phyloP scores from a whole-genome alignment of 495 filamentous ascomycete genomes.

The Stereocaulon alpinum region DNA sequence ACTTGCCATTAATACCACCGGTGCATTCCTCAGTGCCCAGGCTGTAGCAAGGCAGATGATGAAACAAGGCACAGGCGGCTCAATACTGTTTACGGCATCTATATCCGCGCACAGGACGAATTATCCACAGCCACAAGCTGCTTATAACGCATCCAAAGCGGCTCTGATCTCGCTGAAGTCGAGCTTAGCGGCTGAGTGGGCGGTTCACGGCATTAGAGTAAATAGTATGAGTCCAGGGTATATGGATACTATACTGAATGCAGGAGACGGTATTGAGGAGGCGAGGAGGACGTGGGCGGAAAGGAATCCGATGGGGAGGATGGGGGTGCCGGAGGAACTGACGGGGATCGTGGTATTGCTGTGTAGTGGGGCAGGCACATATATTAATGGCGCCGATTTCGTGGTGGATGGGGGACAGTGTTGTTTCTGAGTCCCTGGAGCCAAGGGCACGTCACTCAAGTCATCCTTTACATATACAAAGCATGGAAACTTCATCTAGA shows the following conservation, averaged over 20 bases:
- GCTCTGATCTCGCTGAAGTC: constrained; percentile 28
- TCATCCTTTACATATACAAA: too few relatives aligned
- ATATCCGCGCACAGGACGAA: constrained; percentile 53
- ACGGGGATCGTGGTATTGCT: constrained; percentile 58
- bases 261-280: constrained; percentile 46
- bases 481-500: too few relatives aligned
- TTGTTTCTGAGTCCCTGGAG: constrained; percentile 16
- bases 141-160: constrained; percentile 37
- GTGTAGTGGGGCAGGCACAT: constrained; percentile 50
- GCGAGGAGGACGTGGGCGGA: constrained; percentile 46
- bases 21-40: constrained; percentile 53
- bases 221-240: constrained; percentile 66
- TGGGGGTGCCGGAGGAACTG: constrained; percentile 55
- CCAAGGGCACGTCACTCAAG: too few relatives aligned
- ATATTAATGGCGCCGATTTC: constrained; percentile 57
- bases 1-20: constrained; percentile 58
- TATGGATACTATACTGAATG: constrained; percentile 74
- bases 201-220: constrained; percentile 50
- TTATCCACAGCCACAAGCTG: constrained; percentile 35
- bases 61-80: constrained; percentile 35
- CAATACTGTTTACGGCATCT: constrained; percentile 54
- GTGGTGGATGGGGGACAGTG: constrained; percentile 43
- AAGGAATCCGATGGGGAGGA: constrained; percentile 59
- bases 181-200: constrained; percentile 38
- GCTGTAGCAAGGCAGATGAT: constrained; percentile 44